Conservation (phyloP, 768 basidiomycete species). For the Scleroderma citrinum region DNA sequence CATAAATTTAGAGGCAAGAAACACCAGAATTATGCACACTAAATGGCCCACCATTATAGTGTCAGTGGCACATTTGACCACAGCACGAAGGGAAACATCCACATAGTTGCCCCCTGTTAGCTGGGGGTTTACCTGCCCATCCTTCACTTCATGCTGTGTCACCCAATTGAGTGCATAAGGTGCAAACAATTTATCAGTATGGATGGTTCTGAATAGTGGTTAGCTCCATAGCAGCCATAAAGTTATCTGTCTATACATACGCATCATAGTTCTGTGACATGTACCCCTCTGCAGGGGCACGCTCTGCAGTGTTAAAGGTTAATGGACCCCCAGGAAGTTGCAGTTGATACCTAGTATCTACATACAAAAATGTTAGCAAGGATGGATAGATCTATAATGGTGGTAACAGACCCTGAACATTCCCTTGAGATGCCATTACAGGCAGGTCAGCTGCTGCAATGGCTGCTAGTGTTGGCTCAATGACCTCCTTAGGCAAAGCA, state of each 20-base stretch:
- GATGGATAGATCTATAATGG: not conserved
- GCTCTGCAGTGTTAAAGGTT: not conserved
- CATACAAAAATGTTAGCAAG: too few species aligned
- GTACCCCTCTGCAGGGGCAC: not conserved
- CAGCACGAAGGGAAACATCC: not conserved
- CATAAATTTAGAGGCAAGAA: too few species aligned
- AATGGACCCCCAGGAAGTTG: not conserved
- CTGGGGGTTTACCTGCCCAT: not conserved
- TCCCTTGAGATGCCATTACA: too few species aligned
- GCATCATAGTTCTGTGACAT: not conserved
- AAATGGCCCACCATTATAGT: not conserved
- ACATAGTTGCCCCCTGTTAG: not conserved
- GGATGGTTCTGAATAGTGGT: not conserved
- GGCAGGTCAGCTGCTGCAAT: too few species aligned
- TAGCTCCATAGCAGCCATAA: not conserved
- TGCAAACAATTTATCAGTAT: not conserved
- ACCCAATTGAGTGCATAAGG: not conserved
- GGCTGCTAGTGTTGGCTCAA: too few species aligned
- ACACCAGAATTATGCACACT: too few species aligned
- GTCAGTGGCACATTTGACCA: constrained; percentile 1
- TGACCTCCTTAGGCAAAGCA: too few species aligned
- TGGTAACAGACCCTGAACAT: not conserved
- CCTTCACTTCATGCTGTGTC: not conserved
- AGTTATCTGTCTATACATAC: not conserved
- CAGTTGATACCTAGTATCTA: not conserved